Conservation (phyloP, 2,329 filamentous ascomycete genomes). For the Fusarium lateritium region DNA sequence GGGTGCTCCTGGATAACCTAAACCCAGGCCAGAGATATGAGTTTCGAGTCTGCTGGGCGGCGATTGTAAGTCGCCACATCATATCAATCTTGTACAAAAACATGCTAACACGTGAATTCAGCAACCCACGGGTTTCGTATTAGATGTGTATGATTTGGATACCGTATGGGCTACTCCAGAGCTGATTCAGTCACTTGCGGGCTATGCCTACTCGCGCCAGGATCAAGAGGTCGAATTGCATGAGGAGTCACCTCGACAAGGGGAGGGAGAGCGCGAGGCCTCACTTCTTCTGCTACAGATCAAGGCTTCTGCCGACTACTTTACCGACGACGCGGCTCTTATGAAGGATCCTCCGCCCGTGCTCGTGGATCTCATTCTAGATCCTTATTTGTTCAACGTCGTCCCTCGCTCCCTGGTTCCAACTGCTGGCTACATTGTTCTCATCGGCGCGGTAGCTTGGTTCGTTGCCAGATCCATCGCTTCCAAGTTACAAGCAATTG, state of each 20-base stretch:
- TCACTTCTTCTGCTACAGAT: slow-evolving; percentile 82
- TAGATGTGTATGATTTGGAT: slow-evolving; percentile 75
- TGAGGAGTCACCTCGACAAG: slow-evolving; percentile 12
- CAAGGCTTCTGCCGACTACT: slow-evolving; percentile 86
- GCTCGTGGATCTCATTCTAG: slow-evolving; percentile 84
- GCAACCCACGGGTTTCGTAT: slow-evolving; percentile 87
- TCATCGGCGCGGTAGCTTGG: slow-evolving; percentile 68
- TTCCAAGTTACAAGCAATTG: slow-evolving; percentile 49
- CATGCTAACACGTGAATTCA: slow-evolving; percentile 55
- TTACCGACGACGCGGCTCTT: slow-evolving; percentile 78
- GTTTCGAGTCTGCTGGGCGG: slow-evolving; percentile 92
- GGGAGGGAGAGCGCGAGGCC: slow-evolving; percentile 46
- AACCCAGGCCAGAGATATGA: slow-evolving; percentile 86
- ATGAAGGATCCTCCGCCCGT: slow-evolving; percentile 84
- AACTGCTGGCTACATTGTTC: slow-evolving; percentile 76
- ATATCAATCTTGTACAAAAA: background rate
- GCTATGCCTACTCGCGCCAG: slow-evolving; percentile 70
- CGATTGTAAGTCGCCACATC: slow-evolving; percentile 75
- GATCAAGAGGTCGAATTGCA: slow-evolving; percentile 25
- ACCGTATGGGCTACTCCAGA: slow-evolving; percentile 73
- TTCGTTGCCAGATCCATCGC: slow-evolving; percentile 58
- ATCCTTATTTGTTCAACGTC: slow-evolving; percentile 85
- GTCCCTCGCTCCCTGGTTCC: slow-evolving; percentile 84
- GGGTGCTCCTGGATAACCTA: slow-evolving; percentile 83
- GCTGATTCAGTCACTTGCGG: slow-evolving; percentile 75